Evolutionary conservation across 179 eudicot genomes (phyloP).

Genomic region (Gypsophila paniculata): DNA sequence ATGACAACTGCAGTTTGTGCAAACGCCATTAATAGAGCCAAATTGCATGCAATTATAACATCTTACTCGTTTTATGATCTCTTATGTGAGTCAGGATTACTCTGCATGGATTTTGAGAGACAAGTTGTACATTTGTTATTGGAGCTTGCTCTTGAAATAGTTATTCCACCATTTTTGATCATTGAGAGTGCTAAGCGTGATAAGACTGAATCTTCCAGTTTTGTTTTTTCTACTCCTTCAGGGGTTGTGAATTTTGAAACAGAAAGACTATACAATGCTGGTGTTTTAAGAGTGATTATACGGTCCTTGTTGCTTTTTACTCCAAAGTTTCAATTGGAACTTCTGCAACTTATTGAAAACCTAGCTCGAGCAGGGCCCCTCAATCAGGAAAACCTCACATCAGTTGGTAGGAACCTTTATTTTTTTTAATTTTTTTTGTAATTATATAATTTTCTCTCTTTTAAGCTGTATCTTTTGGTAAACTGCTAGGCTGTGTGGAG

Average conservation of each 20-base stretch:
- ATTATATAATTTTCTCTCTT: constrained; percentile 1
- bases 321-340: constrained; percentile 87
- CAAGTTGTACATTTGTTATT: constrained; percentile 86
- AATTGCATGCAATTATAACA: constrained; percentile 61
- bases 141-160: constrained; percentile 93
- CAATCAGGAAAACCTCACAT: constrained; percentile 94
- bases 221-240: constrained; percentile 55
- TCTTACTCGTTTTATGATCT: constrained; percentile 88
- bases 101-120: constrained; percentile 80
- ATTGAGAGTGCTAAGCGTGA: constrained; percentile 43
- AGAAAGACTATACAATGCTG: constrained; percentile 87
- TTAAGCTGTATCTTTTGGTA: constrained; percentile 12
- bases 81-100: constrained; percentile 78
- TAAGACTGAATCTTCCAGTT: constrained; percentile 47
- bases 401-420: constrained; percentile 59
- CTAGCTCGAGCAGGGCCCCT: constrained; percentile 89
- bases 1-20: constrained; percentile 78
- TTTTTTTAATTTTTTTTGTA: constrained; percentile 2
- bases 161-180: constrained; percentile 73
- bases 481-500: constrained; percentile 81
- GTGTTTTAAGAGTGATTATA: constrained; percentile 77
- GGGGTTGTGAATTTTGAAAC: constrained; percentile 62
- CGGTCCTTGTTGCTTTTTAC: constrained; percentile 81
- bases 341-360: constrained; percentile 73
- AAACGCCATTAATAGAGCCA: constrained; percentile 67